Percentiles rank a stretch among this genome's conserved stretches.
Evolutionary conservation across 129 eudicot species (phyloP).

Genomic region (Tagetes patula): DNA sequence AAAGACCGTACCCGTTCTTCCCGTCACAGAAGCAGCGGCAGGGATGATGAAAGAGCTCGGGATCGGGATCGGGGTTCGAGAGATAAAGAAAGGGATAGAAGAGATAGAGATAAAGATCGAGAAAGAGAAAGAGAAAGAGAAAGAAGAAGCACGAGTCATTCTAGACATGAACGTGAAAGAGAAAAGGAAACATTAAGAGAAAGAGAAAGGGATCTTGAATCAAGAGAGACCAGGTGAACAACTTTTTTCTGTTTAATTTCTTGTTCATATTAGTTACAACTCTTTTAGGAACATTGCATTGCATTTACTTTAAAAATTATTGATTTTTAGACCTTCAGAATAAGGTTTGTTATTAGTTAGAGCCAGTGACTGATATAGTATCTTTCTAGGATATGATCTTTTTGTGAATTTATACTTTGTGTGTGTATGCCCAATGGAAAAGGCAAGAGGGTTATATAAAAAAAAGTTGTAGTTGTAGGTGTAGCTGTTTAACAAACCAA

Average conservation of each 20-base stretch:
- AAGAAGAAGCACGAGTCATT: constrained; percentile 22
- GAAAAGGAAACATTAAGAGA: constrained; percentile 28
- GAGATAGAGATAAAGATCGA: neutral
- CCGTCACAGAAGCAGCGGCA: constrained; percentile 35
- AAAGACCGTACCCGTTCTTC: too few relatives aligned
- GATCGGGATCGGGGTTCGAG: constrained; percentile 11
- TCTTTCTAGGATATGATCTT: neutral
- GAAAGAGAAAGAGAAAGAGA: constrained; percentile 30
- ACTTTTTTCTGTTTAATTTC: too few relatives aligned
- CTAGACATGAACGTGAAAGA: constrained; percentile 11
- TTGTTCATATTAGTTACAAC: too few relatives aligned
- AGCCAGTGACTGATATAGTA: too few relatives aligned
- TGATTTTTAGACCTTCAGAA: constrained; percentile 2
- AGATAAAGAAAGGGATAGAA: constrained; percentile 25
- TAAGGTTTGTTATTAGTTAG: neutral
- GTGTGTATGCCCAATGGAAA: constrained; percentile 4
- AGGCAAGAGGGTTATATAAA: constrained; percentile 36
- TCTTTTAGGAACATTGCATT: too few relatives aligned
- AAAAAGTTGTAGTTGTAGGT: constrained; percentile 17
- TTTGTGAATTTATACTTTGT: neutral
- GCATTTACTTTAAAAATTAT: neutral
- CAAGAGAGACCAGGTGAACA: constrained; percentile 77
- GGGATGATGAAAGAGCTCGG: constrained; percentile 32
- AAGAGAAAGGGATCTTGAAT: constrained; percentile 55
- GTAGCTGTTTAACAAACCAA: constrained; percentile 9